Conservation (phyloP, 2,329 filamentous ascomycete genomes). For the Pyrenophora seminiperda region DNA sequence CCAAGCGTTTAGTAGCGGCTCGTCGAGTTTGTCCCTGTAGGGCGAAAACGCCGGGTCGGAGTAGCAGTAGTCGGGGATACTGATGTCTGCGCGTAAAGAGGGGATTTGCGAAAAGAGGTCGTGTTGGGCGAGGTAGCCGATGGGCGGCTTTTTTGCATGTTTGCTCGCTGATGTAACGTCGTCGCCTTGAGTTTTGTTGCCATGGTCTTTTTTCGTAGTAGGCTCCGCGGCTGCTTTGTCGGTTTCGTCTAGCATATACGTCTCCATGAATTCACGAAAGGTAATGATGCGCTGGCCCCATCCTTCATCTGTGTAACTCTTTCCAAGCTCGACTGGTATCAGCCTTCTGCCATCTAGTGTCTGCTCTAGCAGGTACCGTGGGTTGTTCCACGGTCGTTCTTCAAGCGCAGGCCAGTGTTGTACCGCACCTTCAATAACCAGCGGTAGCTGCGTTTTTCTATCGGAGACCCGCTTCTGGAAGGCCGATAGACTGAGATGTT, state of each 20-base stretch:
- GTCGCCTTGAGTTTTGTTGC: too few relatives aligned
- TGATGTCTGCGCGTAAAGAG: conserved; percentile 73
- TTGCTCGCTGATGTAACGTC: neutral
- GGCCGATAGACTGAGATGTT: conserved; percentile 24
- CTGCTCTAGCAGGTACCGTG: conserved; percentile 71
- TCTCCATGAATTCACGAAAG: conserved; percentile 71
- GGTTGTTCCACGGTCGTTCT: conserved; percentile 72
- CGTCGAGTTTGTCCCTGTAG: conserved; percentile 42
- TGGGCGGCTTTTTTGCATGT: conserved; percentile 30
- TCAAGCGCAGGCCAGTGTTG: conserved; percentile 77
- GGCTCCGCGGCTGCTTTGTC: neutral
- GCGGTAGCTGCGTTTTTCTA: conserved; percentile 51
- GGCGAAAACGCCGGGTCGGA: conserved; percentile 56
- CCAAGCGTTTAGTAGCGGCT: conserved; percentile 86
- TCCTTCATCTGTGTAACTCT: conserved; percentile 82
- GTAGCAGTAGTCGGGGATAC: conserved; percentile 84
- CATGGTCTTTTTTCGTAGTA: neutral
- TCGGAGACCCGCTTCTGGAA: conserved; percentile 39
- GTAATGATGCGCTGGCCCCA: conserved; percentile 84
- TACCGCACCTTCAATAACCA: conserved; percentile 71
- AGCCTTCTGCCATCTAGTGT: conserved; percentile 79
- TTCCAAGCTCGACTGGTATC: conserved; percentile 83
- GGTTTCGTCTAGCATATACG: conserved; percentile 58
- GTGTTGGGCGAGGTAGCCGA: conserved; percentile 90
- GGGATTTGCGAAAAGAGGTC: conserved; percentile 85